These are phyloP conservation scores for Talaromyces sp. DNA, from an alignment of 2,329 filamentous ascomycete species.

Conservation along the genomic window DNA sequence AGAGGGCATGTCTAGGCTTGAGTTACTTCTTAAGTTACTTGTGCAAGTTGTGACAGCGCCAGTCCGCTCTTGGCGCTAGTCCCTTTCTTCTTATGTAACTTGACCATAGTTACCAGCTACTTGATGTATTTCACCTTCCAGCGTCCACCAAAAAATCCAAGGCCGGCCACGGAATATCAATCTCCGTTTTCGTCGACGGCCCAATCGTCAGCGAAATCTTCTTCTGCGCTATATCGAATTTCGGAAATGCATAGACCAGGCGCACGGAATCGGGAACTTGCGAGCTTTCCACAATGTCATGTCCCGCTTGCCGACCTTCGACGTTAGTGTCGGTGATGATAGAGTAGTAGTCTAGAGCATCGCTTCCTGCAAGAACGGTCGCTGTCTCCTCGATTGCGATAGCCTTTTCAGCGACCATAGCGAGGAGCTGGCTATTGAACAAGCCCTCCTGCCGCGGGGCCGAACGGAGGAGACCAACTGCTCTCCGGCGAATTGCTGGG, in stretches of 20 bases:
- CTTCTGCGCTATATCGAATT: not conserved
- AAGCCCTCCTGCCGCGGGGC: slow-evolving; percentile 24
- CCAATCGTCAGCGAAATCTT: not conserved
- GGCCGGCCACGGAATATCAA: not conserved
- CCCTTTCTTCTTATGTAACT: too few species aligned
- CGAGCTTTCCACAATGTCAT: not conserved
- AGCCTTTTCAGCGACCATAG: slow-evolving; percentile 23
- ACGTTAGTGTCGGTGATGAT: not conserved
- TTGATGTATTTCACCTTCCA: not conserved
- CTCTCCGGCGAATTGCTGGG: slow-evolving; percentile 27
- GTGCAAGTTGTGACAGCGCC: too few species aligned
- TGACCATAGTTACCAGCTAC: not conserved
- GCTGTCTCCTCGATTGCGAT: slow-evolving; percentile 25
- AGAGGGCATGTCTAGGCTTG: too few species aligned
- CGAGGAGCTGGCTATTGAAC: slow-evolving; percentile 23
- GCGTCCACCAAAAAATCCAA: not conserved
- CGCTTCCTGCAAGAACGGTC: not conserved
- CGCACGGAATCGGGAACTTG: not conserved
- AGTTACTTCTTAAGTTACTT: too few species aligned
- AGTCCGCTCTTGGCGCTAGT: too few species aligned
- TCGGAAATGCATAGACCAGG: not conserved
- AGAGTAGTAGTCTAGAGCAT: not conserved
- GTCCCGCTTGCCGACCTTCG: not conserved
- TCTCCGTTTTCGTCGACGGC: not conserved
- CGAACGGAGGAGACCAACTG: slow-evolving; percentile 24